These are phyloP conservation scores for Marasmius sp. DNA, from an alignment of 1,284 basidiomycete species.

Conservation along the genomic window DNA sequence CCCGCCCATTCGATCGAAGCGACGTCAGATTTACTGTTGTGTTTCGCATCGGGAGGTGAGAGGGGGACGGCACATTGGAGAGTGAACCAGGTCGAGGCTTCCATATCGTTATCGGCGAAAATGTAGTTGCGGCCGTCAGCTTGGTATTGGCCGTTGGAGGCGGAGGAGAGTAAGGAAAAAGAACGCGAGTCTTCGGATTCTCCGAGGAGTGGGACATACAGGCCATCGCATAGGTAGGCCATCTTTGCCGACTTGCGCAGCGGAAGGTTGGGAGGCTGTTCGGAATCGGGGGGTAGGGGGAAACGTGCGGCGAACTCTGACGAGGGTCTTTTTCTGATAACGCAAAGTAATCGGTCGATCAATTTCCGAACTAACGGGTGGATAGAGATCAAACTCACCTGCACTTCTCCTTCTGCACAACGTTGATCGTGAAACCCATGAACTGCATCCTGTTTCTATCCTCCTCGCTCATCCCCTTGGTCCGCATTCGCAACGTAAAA, in stretches of 20 bases:
- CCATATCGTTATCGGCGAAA: slow-evolving; percentile 37
- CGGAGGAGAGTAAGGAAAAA: slow-evolving; percentile 54
- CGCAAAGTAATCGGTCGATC: neutral
- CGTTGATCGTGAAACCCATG: slow-evolving; percentile 50
- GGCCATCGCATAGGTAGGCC: slow-evolving; percentile 52
- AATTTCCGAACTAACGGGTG: neutral
- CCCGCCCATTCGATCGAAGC: slow-evolving; percentile 44
- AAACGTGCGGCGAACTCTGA: slow-evolving; percentile 41
- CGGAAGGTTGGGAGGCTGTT: slow-evolving; percentile 63
- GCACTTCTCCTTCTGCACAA: slow-evolving; percentile 64
- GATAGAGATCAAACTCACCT: slow-evolving; percentile 43
- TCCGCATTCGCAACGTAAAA: slow-evolving; percentile 60
- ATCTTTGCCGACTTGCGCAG: slow-evolving; percentile 55
- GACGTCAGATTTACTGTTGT: slow-evolving; percentile 20
- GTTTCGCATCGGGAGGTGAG: slow-evolving; percentile 11
- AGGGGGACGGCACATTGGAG: slow-evolving; percentile 58
- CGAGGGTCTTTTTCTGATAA: slow-evolving; percentile 38
- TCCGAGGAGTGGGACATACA: slow-evolving; percentile 33
- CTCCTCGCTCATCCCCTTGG: slow-evolving; percentile 43
- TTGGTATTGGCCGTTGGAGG: slow-evolving; percentile 42
- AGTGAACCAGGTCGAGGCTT: slow-evolving; percentile 52
- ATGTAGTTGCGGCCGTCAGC: slow-evolving; percentile 45
- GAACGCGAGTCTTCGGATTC: slow-evolving; percentile 32
- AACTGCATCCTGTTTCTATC: slow-evolving; percentile 55
- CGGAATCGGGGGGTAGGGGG: slow-evolving; percentile 51